Evolutionary conservation across 2,329 filamentous ascomycete species (phyloP), one percentile per base, ranked within the genome.

Genomic region (Didymellaceae sp.): DNA sequence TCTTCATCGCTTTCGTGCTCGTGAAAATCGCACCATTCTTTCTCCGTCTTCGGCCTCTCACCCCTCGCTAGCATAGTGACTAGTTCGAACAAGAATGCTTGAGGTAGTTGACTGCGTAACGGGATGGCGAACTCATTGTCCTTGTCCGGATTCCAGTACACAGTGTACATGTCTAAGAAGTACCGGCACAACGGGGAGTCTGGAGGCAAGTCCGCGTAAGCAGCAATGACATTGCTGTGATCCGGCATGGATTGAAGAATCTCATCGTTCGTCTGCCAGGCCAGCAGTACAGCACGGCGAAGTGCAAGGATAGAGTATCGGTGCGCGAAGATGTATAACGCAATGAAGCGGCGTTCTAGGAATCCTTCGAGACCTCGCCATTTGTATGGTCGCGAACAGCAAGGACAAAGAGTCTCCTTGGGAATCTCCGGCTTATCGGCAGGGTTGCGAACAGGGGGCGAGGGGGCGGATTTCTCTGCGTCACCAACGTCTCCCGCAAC

Each of bases 291-390:
- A 2, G 67, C 63, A 28, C 67, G 67, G 13, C 69, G 64, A 3
- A 72, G 59, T 10, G 59, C 61, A 1, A 66, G 68, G 34, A 72
- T 69, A 10, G 65, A 62, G 47, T 72, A 72, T 21, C 57, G 61
- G 37, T 70, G 61, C 6, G 65, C 65, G 42, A 72, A 72, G 22
- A 68, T 55, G 41, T 72, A 72, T 6, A 72, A 64, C 2, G 63
- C 48, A 31, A 71, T 70, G 61, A 72, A 72, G 4, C 68, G 67
- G 13, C 68, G 67, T 43, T 72, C 67, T 1, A 72, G 54, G 49
- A 72, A 72, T 21, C 68, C 68, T 62, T 72, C 68, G n/a, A 72
- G 50, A 1, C 68, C 63, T 11, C 68, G 62, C 68, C 68, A 72
- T 40, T 71, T 71, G 59, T 72, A 72, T 1, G 67, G 67, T 10